Evolutionary conservation across 805 yeast genomes (phyloP).

Genomic region (Wickerhamiella occidentalis): DNA sequence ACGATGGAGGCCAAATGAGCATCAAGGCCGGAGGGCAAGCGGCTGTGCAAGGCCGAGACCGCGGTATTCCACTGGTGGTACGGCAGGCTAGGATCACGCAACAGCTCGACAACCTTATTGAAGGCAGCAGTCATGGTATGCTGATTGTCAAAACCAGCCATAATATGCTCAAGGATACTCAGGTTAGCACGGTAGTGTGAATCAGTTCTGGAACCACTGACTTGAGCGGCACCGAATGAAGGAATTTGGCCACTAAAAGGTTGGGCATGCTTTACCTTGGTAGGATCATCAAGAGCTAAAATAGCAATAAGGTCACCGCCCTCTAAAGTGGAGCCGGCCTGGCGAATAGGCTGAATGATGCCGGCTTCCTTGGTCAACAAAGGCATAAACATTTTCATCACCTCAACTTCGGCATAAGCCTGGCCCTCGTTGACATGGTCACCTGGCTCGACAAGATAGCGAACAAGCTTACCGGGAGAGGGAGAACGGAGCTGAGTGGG

Average conservation of each 20-base stretch:
- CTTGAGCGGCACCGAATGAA: constrained; percentile 67
- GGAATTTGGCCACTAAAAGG: constrained; percentile 94
- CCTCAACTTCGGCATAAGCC: constrained; percentile 96
- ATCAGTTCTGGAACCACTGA: constrained; percentile 73
- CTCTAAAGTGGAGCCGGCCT: constrained; percentile 93
- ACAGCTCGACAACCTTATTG: constrained; percentile 53
- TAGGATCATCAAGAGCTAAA: constrained; percentile 87
- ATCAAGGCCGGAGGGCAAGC: constrained; percentile 72
- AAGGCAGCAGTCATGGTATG: constrained; percentile 81
- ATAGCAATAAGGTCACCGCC: constrained; percentile 98
- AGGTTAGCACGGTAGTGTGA: constrained; percentile 54
- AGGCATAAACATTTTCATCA: constrained; percentile 99
- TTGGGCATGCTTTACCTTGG: constrained; percentile 91
- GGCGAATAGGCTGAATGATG: constrained; percentile 80
- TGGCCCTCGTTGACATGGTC: constrained; percentile 87
- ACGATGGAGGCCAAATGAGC: constrained; percentile 50
- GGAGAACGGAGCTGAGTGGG: constrained; percentile 98
- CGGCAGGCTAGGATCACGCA: constrained; percentile 75
- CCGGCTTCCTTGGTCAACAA: constrained; percentile 89
- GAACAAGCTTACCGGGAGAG: constrained; percentile 95
- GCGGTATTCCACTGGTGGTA: constrained; percentile 83
- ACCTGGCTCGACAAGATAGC: constrained; percentile 86
- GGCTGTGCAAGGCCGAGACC: constrained; percentile 81
- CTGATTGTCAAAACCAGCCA: constrained; percentile 90
- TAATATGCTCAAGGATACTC: constrained; percentile 58